Evolutionary conservation across 768 basidiomycete species (phyloP).

Genomic region (Crepidotus variabilis): DNA sequence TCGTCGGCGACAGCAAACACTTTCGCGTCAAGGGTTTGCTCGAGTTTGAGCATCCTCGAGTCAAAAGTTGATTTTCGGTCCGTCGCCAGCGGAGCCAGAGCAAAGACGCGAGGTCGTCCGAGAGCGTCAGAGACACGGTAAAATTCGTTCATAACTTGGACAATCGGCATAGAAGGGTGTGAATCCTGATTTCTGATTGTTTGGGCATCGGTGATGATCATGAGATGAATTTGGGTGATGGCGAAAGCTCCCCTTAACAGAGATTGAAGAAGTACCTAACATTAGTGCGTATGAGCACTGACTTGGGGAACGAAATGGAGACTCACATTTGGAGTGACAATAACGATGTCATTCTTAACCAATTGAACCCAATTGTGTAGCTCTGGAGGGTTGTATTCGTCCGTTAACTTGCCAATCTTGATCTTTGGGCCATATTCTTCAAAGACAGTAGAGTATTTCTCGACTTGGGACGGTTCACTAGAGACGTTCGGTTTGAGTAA

Average conservation of each 20-base stretch:
- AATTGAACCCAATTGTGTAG: conserved; percentile 13
- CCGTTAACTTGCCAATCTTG: conserved; percentile 23
- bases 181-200: conserved; percentile 31
- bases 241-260: conserved; percentile 32
- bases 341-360: conserved; percentile 27
- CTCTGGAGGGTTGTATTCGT: conserved; percentile 17
- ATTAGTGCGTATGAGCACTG: conserved; percentile 4
- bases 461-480: conserved; percentile 19
- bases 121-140: conserved; percentile 32
- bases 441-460: conserved; percentile 17
- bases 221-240: conserved; percentile 38
- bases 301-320: conserved; percentile 1
- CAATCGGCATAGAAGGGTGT: conserved; percentile 31
- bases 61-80: conserved; percentile 24
- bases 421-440: conserved; percentile 15
- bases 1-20: conserved; percentile 32
- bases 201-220: conserved; percentile 43
- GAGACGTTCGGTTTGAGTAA: neutral
- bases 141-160: conserved; percentile 43
- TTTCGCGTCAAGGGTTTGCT: conserved; percentile 34
- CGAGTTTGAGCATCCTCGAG: conserved; percentile 33
- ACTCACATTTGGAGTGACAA: conserved; percentile 38
- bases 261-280: conserved; percentile 37
- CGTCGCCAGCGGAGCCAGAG: conserved; percentile 26
- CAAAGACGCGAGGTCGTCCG: conserved; percentile 41